Base-by-base conservation (phyloP, 1,139 yeast species). In the Suhomyces coccinellae region DNA sequence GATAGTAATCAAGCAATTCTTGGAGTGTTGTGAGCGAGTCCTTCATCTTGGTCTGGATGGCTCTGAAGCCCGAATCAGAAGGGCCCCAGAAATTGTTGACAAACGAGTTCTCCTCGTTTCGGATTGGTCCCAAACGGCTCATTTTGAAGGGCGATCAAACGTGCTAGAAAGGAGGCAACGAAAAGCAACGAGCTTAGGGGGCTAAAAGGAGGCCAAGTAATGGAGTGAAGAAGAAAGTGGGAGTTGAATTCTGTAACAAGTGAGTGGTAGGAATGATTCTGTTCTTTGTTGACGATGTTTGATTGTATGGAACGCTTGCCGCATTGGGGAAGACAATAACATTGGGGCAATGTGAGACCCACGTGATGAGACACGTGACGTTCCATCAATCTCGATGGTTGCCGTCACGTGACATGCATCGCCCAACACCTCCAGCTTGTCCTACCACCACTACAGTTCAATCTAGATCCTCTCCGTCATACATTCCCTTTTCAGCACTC, bases 81-180 rank as follows among this genome's bases (percentile, higher is more conserved):
- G 58, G 58, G 37, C 77, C 79, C 79, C 83, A 79, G 61, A 79
- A 79, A 61, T 68, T 71, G 58, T 75, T 75, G 50, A 75, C 73
- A 55, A 76, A 77, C 29, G 74, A 40, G 38, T 33, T 37, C 29
- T 43, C 43, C 34, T 38, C 44, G 35, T 30, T 40, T 26, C 48
- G 41, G 29, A 39, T 31, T 8, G 46, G 41, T 7, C 46, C 49
- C 28, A 30, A 17, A 35, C 49, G 49, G 39, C 43, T 42, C 46
- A 45, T 45, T 17, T n/a, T 34, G n/a, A 8, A 6, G 29, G 24
- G 13, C 9, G 26, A 8, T 17, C 10, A 8, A 24, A n/a, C 5
- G 36, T 34, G 24, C 28, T 10, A 34, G 20, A 22, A 13, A 8
- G n/a, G n/a, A 26, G 29, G n/a, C 29, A 26, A 20, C 4, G n/a